Percentiles rank a stretch among this genome's conserved stretches.
These are phyloP conservation scores for Cladobotryum mycophilum DNA, from an alignment of 2,329 filamentous ascomycete species.

Conservation along the genomic window DNA sequence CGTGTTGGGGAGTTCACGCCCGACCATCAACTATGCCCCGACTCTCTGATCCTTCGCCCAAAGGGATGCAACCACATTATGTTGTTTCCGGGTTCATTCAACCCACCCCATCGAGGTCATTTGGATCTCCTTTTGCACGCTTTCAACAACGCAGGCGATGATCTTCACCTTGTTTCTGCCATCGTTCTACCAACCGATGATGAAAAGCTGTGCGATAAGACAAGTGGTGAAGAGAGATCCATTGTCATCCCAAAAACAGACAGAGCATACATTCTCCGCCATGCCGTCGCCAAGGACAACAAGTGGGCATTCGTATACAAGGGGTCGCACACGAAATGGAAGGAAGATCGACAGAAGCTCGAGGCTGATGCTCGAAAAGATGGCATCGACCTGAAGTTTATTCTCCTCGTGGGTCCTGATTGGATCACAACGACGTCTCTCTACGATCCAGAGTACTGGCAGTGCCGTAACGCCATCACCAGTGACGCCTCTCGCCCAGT, in stretches of 20 bases:
- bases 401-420: conserved; percentile 21
- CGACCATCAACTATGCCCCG: too few relatives aligned
- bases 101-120: conserved; percentile 32
- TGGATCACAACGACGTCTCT: conserved; percentile 12
- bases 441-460: conserved; percentile 16
- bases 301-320: conserved; percentile 24
- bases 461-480: conserved; percentile 19
- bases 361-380: conserved; percentile 2
- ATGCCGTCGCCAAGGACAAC: conserved; percentile 5
- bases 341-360: conserved; percentile 11
- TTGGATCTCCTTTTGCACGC: conserved; percentile 25
- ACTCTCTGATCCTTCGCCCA: too few relatives aligned
- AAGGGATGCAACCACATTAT: conserved; percentile 22
- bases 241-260: conserved; percentile 14
- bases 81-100: conserved; percentile 32
- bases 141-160: conserved; percentile 20
- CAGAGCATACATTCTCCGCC: conserved; percentile 23
- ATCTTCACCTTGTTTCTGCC: conserved; percentile 25
- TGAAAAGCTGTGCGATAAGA: conserved; percentile 18
- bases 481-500: conserved; percentile 20
- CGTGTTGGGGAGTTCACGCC: too few relatives aligned
- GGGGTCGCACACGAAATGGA: conserved; percentile 14
- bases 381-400: conserved; percentile 17
- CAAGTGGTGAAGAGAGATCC: conserved; percentile 5
- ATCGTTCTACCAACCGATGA: conserved; percentile 25